Evolutionary conservation across 169 alveolate species (phyloP), one percentile per base, ranked within the genome.

Genomic region (Pseudocohnilembus persalinus): DNA sequence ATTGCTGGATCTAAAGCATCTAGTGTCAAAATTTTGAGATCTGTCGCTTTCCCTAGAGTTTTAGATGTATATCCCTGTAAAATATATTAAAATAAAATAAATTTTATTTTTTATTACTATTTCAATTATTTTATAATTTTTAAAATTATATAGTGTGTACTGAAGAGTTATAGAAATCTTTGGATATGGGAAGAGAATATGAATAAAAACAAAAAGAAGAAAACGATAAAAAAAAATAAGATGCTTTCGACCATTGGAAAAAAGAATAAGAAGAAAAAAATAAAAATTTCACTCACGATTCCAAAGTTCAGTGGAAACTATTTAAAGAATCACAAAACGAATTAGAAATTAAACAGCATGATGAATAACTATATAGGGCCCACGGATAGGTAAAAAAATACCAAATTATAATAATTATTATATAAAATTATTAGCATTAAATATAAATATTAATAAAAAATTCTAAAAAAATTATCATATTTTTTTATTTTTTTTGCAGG

Each of bases 1-100:
- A 77, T 79, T 33, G 86, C 95, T n/a, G 94, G 93, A 26, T 91
- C 97, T 0, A 86, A 92, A 82, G 97, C 96, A 26, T 93, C 92
- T 30, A 93, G 92, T 64, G 91, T 96, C 34, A 95, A 95, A 83
- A 95, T 95, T 33, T 84, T 95, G 63, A 91, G 95, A 86, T 88
- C 88, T 82, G 97, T 95, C 1, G 81, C 91, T 15, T 93, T 95
- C 91, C 96, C 97, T 0, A 93, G 90, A 86, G 89, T 92, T 20
- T 85, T 95, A 32, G 97, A 95, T 84, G 65, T 93, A 72, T 92
- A 87, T 86, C 96, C 92, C 73, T 89, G 90, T 85, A 49, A 49
- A 49, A 49, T 49, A 49, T 11, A 11, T 49, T 49, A 49, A 49
- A 49, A 49, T 49, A 49, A 49, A 49, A 20, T 11, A 49, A 49